phyloP scores from a whole-genome alignment of 495 filamentous ascomycete species.

The Penicillium desertorum region DNA sequence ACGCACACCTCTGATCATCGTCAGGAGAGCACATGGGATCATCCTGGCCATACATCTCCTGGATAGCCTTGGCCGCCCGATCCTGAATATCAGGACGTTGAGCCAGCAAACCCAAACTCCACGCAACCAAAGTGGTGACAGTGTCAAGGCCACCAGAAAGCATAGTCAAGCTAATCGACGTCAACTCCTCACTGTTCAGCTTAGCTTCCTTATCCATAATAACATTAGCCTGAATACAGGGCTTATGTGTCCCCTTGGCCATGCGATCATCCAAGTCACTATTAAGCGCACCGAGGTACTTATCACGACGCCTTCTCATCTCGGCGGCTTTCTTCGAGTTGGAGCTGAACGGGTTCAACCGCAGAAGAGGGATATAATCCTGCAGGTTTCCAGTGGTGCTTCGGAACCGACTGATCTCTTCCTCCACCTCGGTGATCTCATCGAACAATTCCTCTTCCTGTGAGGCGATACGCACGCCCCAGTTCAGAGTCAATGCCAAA shows the following conservation, averaged over 20 bases:
- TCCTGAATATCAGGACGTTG: conserved; percentile 60
- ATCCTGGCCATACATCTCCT: conserved; percentile 50
- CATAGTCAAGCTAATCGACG: conserved; percentile 62
- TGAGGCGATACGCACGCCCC: conserved; percentile 57
- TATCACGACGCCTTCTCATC: conserved; percentile 59
- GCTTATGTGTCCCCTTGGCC: conserved; percentile 57
- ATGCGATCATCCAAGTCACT: conserved; percentile 55
- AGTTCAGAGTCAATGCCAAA: conserved; percentile 61
- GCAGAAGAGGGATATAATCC: conserved; percentile 62
- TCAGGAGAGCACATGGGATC: conserved; percentile 56
- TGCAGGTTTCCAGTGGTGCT: conserved; percentile 63
- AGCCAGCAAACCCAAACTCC: conserved; percentile 59
- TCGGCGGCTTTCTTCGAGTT: conserved; percentile 53
- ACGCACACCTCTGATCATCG: conserved; percentile 62
- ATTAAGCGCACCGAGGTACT: conserved; percentile 56
- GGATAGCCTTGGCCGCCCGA: conserved; percentile 56
- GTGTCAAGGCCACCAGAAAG: conserved; percentile 63
- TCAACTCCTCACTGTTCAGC: conserved; percentile 58
- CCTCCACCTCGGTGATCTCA: conserved; percentile 64
- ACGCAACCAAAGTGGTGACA: conserved; percentile 60
- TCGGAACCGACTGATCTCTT: conserved; percentile 57
- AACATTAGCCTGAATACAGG: conserved; percentile 65
- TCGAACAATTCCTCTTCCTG: conserved; percentile 58
- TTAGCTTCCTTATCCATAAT: conserved; percentile 61
- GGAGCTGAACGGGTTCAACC: conserved; percentile 55